Conservation (phyloP, 2,329 filamentous ascomycete genomes). For the Orbilia blumenaviensis region DNA sequence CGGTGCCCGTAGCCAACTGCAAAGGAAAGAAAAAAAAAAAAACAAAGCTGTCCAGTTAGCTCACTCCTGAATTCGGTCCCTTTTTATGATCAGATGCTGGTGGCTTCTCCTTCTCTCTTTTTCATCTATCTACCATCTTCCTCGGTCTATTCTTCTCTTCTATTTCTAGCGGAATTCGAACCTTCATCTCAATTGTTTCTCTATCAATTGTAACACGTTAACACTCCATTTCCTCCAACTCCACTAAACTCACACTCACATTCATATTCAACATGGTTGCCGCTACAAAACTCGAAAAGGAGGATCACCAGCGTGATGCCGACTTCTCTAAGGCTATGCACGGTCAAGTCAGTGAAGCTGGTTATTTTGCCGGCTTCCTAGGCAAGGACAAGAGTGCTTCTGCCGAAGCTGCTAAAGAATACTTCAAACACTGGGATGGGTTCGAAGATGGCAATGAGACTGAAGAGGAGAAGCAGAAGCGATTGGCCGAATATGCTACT, state of each 20-base stretch:
- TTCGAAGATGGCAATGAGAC: slow-evolving; percentile 83
- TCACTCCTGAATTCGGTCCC: background rate
- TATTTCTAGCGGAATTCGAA: background rate
- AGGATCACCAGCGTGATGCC: slow-evolving; percentile 86
- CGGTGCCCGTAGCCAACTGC: slow-evolving; percentile 32
- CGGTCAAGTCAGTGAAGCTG: slow-evolving; percentile 70
- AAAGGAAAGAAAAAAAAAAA: background rate
- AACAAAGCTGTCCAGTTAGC: background rate
- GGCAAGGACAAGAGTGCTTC: slow-evolving; percentile 82
- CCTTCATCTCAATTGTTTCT: background rate
- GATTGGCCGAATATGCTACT: slow-evolving; percentile 88
- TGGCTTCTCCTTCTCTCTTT: background rate
- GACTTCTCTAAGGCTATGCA: slow-evolving; percentile 91
- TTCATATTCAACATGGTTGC: slow-evolving; percentile 47
- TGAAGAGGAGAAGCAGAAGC: slow-evolving; percentile 75
- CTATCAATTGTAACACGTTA: too few species aligned
- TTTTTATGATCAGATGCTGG: background rate
- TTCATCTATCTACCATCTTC: background rate
- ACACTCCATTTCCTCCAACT: too few species aligned
- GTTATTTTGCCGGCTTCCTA: slow-evolving; percentile 77
- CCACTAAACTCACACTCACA: background rate
- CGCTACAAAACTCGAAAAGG: slow-evolving; percentile 71
- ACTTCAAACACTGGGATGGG: slow-evolving; percentile 97
- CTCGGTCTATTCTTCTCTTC: background rate
- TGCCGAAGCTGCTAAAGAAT: slow-evolving; percentile 84